Percentiles rank a stretch among this genome's conserved stretches.
Conservation (phyloP, 2,329 filamentous ascomycete species). For the Claviceps sp. region DNA sequence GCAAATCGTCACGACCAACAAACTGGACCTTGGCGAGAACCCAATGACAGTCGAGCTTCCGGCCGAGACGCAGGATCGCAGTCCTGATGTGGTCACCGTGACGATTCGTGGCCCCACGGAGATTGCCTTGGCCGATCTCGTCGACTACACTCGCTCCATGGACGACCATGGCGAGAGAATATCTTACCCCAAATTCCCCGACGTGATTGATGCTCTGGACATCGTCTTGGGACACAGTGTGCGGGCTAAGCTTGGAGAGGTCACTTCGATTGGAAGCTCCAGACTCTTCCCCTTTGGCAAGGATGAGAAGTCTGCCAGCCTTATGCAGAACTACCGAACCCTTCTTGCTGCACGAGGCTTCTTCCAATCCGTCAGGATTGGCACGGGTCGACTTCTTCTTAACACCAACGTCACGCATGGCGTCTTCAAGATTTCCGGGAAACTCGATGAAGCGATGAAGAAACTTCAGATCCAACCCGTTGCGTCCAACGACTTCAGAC, state of each 20-base stretch:
- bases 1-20: slow-evolving; percentile 27
- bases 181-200: slow-evolving; percentile 34
- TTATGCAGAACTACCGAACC: slow-evolving; percentile 17
- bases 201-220: slow-evolving; percentile 37
- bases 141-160: slow-evolving; percentile 32
- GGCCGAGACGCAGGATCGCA: slow-evolving; percentile 17
- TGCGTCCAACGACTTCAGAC: slow-evolving; percentile 2
- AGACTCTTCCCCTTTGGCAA: slow-evolving; percentile 34
- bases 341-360: slow-evolving; percentile 36
- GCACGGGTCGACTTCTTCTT: slow-evolving; percentile 39
- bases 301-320: slow-evolving; percentile 12
- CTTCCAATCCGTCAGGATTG: slow-evolving; percentile 40
- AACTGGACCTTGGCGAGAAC: slow-evolving; percentile 22
- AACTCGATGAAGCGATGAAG: slow-evolving; percentile 21
- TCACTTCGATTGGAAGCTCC: slow-evolving; percentile 30
- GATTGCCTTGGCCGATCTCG: slow-evolving; percentile 26
- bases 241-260: slow-evolving; percentile 19
- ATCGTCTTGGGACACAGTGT: slow-evolving; percentile 35
- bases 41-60: slow-evolving; percentile 23
- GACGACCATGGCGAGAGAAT: slow-evolving; percentile 20
- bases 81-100: slow-evolving; percentile 25
- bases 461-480: slow-evolving; percentile 11
- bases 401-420: slow-evolving; percentile 43
- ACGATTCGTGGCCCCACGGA: slow-evolving; percentile 26
- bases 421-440: slow-evolving; percentile 32